Evolutionary conservation across 768 basidiomycete species (phyloP).

Genomic region (Psilocybe sp.): DNA sequence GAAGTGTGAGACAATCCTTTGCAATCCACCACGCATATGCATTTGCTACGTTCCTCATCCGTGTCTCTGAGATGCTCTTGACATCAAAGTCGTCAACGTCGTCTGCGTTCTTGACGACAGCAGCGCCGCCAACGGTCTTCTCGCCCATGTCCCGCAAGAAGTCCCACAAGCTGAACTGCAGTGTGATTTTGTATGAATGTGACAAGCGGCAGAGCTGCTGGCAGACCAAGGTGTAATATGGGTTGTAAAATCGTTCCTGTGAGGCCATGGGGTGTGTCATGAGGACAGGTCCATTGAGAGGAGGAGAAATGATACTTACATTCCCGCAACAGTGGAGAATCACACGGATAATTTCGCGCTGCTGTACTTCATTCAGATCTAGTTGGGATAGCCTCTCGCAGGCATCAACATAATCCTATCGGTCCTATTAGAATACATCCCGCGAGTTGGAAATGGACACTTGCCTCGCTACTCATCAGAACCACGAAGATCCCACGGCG

Average conservation of each 20-base stretch:
- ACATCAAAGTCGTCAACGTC: constrained; percentile 47
- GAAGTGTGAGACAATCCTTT: constrained; percentile 71
- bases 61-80: constrained; percentile 52
- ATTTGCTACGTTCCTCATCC: constrained; percentile 71
- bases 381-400: constrained; percentile 86
- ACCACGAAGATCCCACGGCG: constrained; percentile 89
- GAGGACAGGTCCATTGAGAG: not conserved
- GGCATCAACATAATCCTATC: constrained; percentile 93
- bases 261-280: constrained; percentile 2
- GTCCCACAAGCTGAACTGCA: constrained; percentile 97
- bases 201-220: constrained; percentile 77
- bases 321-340: constrained; percentile 90
- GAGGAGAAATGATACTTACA: constrained; percentile 39
- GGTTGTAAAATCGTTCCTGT: constrained; percentile 91
- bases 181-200: constrained; percentile 85
- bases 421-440: not conserved
- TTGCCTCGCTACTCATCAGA: constrained; percentile 92
- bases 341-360: constrained; percentile 93
- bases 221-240: constrained; percentile 89
- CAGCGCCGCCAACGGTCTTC: constrained; percentile 73
- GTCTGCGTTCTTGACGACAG: constrained; percentile 67
- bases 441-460: constrained; percentile 18
- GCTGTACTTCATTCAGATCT: constrained; percentile 83
- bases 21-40: constrained; percentile 94
- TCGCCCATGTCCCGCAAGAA: constrained; percentile 92